Evolutionary conservation across 169 alveolate genomes (phyloP), one percentile per base, ranked within the genome.

Genomic region (Plasmodium coatneyi): DNA sequence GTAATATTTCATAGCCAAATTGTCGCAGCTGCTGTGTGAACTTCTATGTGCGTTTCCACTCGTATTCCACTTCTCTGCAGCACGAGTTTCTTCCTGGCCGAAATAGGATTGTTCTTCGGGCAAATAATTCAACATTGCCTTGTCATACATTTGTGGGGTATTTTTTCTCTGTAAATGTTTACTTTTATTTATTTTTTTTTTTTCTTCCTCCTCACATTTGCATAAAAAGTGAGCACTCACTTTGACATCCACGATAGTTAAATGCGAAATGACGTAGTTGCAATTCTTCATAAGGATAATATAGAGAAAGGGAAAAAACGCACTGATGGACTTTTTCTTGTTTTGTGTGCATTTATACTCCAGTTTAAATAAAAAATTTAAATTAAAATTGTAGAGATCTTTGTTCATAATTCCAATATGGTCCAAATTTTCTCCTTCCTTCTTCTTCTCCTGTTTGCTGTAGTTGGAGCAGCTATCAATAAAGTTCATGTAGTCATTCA

Each of bases 381-480:
- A 79, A 80, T 89, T 89, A 28, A 89, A 19, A 79, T 89, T 89
- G 71, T 89, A 89, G 4, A 89, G 52, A 89, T 89, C 94, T 41
- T 89, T 89, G 71, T 89, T 89, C 84, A 89, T 89, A 41, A 89
- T 89, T 54, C 90, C 94, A 34, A 89, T 28, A n/a, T 89, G 89
- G 34, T 89, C 94, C 22, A 30, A 41, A 79, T 78, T 41, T 14
- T 79, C 43, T 36, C 41, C 76, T 22, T 79, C 49, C 12, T 30
- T 16, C 5, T 60, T 34, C 12, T 60, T 34, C 10, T 78, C n/a
- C 1, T 89, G 22, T 41, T 83, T 60, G 22, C 82, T 79, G 32
- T 60, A 89, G 22, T 89, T 89, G 49, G 94, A 78, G 32, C 94
- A 89, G 22, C 94, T 89, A 66, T 89, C 94, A n/a, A 89, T 22